Base-by-base conservation (phyloP, 495 filamentous ascomycete genomes). In the Penicillium waksmanii region DNA sequence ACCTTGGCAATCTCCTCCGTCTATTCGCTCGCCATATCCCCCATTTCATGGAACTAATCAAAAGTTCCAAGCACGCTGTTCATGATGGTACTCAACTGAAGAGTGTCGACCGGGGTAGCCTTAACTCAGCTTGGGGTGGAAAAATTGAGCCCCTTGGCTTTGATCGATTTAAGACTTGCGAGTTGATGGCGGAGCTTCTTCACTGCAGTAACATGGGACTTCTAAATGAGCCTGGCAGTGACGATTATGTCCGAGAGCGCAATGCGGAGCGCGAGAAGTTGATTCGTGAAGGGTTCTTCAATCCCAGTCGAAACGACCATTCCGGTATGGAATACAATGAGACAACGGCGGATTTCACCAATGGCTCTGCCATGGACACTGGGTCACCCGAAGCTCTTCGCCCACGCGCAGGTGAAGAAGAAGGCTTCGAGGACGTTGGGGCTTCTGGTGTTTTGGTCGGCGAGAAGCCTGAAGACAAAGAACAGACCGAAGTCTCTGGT, bases 161-260 rank as follows among this genome's bases (percentile, higher is more conserved):
- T 66, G 95, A 99, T 71, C 82, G 95, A 10, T 99, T 99, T 80
- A 99, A 99, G 80, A 97, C 95, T 0, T 99, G 96, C 69, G 95
- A 99, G 73, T 79, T 99, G 63, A 98, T 99, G 96, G 95, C 95
- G 2, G 95, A 99, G 67, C 79, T 99, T 46, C 76, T 99, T 35
- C 95, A 99, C 69, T 99, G 95, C 76, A 98, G 96, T 76, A 99
- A 99, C 66, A 99, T 99, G 95, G 92, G 89, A 8, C 80, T 99
- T 49, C 78, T 99, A 54, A 99, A 99, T 66, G 93, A 98, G 72
- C 79, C 87, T 15, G 96, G 96, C 21, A 93, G 92, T 33, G 95
- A 99, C 65, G 85, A 90, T 49, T 89, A 96, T 62, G 89, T 97
- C 34, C 87, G 81, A 63, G 81, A 87, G 43, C 83, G 96, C 53